Evolutionary conservation across 176 grass and related monocot species (phyloP).

Genomic region (barley (Hordeum vulgare)): MorexV3_pseudomolecules_assembly NC_058519.1:616908469-616908968

Average conservation of each 20-base stretch:
- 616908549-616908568: slow-evolving; percentile 95
- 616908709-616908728: slow-evolving; percentile 48
- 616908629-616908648: slow-evolving; percentile 99
- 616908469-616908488: background rate
- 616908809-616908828: background rate
- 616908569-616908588: slow-evolving; percentile 92
- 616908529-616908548: slow-evolving; percentile 19
- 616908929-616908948: background rate
- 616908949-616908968: background rate
- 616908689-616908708: slow-evolving; percentile 73
- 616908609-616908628: slow-evolving; percentile 91
- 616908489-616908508: background rate
- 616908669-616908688: slow-evolving; percentile 71
- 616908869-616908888: no score
- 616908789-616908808: background rate
- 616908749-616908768: slow-evolving; percentile 85
- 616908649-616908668: slow-evolving; percentile 99
- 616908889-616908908: no score
- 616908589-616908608: slow-evolving; percentile 68
- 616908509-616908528: background rate
- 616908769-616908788: background rate
- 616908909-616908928: no score
- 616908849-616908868: no score
- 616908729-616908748: slow-evolving; percentile 75
- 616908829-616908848: background rate